These are phyloP conservation scores for Calocybe indica DNA, from an alignment of 768 basidiomycete species.

Conservation along the genomic window DNA sequence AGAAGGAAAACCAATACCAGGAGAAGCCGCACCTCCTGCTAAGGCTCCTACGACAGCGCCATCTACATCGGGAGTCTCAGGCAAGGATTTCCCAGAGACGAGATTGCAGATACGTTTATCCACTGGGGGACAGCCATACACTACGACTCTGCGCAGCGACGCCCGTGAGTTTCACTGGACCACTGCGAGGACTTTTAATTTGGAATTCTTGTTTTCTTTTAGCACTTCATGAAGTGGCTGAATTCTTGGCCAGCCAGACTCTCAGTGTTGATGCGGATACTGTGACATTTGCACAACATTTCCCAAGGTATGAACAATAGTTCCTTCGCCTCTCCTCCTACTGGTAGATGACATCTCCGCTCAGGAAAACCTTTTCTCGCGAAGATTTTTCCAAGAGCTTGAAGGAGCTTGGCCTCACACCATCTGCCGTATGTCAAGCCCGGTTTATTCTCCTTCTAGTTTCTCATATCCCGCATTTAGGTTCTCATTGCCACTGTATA, in stretches of 20 bases:
- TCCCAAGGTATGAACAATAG: slow-evolving; percentile 61
- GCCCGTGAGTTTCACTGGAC: slow-evolving; percentile 44
- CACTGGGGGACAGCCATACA: slow-evolving; percentile 74
- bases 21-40: slow-evolving; percentile 23
- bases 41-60: slow-evolving; percentile 27
- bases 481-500: slow-evolving; percentile 41
- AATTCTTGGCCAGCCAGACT: slow-evolving; percentile 76
- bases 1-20: slow-evolving; percentile 52
- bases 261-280: slow-evolving; percentile 69
- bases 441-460: too few relatives aligned
- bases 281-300: slow-evolving; percentile 71
- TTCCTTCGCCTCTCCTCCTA: background rate
- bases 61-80: slow-evolving; percentile 37
- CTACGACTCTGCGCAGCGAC: slow-evolving; percentile 75
- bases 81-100: slow-evolving; percentile 82
- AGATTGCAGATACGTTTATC: slow-evolving; percentile 86
- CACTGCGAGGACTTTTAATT: background rate
- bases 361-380: slow-evolving; percentile 70
- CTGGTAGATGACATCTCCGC: slow-evolving; percentile 1
- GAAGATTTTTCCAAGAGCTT: slow-evolving; percentile 77
- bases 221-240: slow-evolving; percentile 85
- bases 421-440: slow-evolving; percentile 66
- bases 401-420: slow-evolving; percentile 82
- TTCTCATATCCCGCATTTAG: slow-evolving; percentile 20
- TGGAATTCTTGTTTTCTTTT: background rate